Percentiles rank a stretch among this genome's conserved stretches.
Evolutionary conservation across 805 yeast species (phyloP).

Genomic region (Grigorovia transvaalensis): DNA sequence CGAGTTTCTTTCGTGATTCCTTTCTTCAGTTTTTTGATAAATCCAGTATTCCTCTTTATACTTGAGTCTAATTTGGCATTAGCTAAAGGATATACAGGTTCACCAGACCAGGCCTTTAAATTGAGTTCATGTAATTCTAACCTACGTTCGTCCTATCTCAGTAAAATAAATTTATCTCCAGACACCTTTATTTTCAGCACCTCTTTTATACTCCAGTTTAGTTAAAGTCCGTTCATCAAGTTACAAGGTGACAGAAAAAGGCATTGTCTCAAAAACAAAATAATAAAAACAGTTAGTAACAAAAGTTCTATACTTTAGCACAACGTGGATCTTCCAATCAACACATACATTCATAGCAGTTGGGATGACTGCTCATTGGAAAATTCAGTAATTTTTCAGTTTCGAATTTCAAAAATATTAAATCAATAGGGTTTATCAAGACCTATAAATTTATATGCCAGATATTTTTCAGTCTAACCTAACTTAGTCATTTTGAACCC

Average conservation of each 20-base stretch:
- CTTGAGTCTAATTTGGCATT: conserved; percentile 51
- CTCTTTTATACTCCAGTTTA: too few species aligned
- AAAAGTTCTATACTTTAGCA: not conserved
- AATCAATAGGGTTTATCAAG: not conserved
- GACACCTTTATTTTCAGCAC: not conserved
- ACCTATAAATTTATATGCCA: not conserved
- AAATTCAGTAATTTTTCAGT: too few species aligned
- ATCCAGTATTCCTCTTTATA: conserved; percentile 71
- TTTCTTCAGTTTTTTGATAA: conserved; percentile 57
- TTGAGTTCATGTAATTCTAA: conserved; percentile 33
- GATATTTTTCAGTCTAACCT: not conserved
- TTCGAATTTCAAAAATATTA: not conserved
- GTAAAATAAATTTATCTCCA: not conserved
- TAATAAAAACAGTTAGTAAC: not conserved
- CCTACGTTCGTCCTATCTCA: conserved; percentile 7
- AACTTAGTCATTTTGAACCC: not conserved
- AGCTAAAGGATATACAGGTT: conserved; percentile 22
- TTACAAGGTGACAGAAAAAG: too few species aligned
- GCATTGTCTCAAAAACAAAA: not conserved
- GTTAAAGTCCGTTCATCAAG: too few species aligned
- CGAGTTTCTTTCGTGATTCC: conserved; percentile 45
- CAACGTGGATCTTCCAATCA: not conserved
- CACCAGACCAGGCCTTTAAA: conserved; percentile 45
- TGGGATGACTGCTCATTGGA: not conserved
- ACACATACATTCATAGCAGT: not conserved